phyloP scores from a whole-genome alignment of 108 stramenopile species.

The Skeletonema potamos region DNA sequence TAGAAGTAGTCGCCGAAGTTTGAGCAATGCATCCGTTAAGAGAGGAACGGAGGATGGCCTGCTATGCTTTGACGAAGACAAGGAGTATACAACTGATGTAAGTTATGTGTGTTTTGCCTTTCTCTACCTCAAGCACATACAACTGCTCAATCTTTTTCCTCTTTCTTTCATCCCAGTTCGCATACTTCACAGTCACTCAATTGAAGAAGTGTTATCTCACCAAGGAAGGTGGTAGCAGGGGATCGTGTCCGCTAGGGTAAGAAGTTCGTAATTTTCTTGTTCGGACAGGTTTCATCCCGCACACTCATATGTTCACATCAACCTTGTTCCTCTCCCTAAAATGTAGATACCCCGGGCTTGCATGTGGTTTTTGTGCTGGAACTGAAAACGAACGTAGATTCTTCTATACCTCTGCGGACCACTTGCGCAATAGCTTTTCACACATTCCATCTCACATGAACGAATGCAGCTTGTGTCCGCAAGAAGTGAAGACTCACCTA shows the following conservation, averaged over 20 bases:
- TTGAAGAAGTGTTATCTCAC: slow-evolving; percentile 51
- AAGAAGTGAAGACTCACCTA: slow-evolving; percentile 37
- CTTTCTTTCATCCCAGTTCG: slow-evolving; percentile 8
- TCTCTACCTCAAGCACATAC: not conserved
- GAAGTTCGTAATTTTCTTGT: not conserved
- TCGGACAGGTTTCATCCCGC: not conserved
- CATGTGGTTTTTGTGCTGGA: slow-evolving; percentile 45
- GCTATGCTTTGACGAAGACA: slow-evolving; percentile 39
- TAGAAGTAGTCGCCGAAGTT: not conserved
- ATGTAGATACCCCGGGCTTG: slow-evolving; percentile 44
- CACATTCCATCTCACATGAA: slow-evolving; percentile 50
- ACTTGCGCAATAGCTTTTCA: slow-evolving; percentile 50
- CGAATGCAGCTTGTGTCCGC: slow-evolving; percentile 32
- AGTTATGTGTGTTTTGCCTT: not conserved
- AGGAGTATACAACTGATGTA: slow-evolving; percentile 46
- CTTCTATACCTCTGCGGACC: slow-evolving; percentile 54
- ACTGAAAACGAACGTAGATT: slow-evolving; percentile 35
- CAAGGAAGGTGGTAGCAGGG: slow-evolving; percentile 49
- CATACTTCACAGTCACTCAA: slow-evolving; percentile 41
- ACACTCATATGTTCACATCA: not conserved
- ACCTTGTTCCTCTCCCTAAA: not conserved
- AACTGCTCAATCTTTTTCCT: not conserved
- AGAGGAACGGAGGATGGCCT: slow-evolving; percentile 34
- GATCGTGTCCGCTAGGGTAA: slow-evolving; percentile 39
- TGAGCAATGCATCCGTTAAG: slow-evolving; percentile 13